Conservation (phyloP, 257 asterid species). For the Schizonepeta tenuifolia region DNA sequence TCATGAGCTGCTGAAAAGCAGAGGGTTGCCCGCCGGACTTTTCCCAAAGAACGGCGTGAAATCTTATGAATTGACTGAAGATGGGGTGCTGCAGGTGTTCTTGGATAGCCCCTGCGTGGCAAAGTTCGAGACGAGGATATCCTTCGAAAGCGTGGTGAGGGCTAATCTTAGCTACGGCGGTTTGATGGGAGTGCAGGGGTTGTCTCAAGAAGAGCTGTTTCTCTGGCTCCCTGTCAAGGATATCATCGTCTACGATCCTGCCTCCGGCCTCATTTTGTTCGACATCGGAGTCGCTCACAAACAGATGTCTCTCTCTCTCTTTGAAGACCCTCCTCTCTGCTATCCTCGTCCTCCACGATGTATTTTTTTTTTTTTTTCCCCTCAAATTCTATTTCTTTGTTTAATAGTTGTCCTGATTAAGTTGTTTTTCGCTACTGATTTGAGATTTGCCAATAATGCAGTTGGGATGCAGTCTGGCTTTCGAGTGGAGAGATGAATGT, state of each 20-base stretch:
- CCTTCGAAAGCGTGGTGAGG: slow-evolving; percentile 67
- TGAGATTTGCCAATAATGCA: slow-evolving; percentile 29
- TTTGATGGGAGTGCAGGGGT: slow-evolving; percentile 73
- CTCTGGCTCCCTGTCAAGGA: slow-evolving; percentile 90
- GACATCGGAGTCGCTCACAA: slow-evolving; percentile 88
- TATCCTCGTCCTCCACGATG: slow-evolving; percentile 56
- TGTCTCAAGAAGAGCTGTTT: slow-evolving; percentile 86
- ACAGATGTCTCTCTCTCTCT: slow-evolving; percentile 80
- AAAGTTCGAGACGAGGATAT: slow-evolving; percentile 69
- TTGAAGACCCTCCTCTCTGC: slow-evolving; percentile 88
- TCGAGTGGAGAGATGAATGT: slow-evolving; percentile 45
- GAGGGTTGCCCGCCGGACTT: slow-evolving; percentile 80
- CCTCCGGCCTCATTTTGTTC: slow-evolving; percentile 77
- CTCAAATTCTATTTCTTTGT: not conserved
- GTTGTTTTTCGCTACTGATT: not conserved
- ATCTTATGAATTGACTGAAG: slow-evolving; percentile 53
- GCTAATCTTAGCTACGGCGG: slow-evolving; percentile 90
- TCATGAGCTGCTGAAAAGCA: slow-evolving; percentile 69
- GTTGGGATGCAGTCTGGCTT: slow-evolving; percentile 42
- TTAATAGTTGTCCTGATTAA: no score
- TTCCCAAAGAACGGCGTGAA: slow-evolving; percentile 81
- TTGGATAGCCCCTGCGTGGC: slow-evolving; percentile 83
- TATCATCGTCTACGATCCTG: slow-evolving; percentile 78
- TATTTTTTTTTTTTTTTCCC: not conserved
- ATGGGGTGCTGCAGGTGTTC: slow-evolving; percentile 65